Percentiles rank a stretch among this genome's conserved stretches.
phyloP scores from a whole-genome alignment of 169 alveolate species.

The Eimeria falciformis region DNA sequence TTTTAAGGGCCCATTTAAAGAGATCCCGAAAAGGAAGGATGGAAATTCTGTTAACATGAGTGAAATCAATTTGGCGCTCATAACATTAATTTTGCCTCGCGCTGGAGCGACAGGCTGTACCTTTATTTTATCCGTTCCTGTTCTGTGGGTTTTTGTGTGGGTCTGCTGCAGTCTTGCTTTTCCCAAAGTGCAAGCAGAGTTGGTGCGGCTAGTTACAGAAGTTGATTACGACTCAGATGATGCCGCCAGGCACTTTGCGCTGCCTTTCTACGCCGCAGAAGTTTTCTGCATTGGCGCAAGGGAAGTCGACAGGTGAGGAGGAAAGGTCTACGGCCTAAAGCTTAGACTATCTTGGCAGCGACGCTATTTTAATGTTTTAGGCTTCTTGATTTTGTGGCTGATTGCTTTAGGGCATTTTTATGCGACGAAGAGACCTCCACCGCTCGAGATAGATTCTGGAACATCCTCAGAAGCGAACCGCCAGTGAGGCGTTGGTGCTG shows the following conservation, averaged over 20 bases:
- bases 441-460: background rate
- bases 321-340: background rate
- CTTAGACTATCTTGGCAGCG: too few species aligned
- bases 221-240: background rate
- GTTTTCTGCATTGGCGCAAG: constrained; percentile 33
- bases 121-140: too few species aligned
- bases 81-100: too few species aligned
- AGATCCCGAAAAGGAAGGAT: too few species aligned
- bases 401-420: background rate
- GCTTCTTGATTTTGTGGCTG: background rate
- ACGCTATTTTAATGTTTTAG: background rate
- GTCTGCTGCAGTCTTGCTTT: background rate
- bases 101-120: too few species aligned
- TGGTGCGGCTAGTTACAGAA: constrained; percentile 27
- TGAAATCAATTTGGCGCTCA: too few species aligned
- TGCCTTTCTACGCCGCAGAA: constrained; percentile 49
- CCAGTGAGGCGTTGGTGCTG: background rate
- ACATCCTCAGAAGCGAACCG: background rate
- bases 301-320: background rate
- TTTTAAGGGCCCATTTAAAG: too few species aligned
- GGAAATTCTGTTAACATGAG: too few species aligned
- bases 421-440: background rate
- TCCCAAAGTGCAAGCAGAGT: constrained; percentile 6
- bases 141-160: too few species aligned
- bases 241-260: background rate